phyloP scores from a whole-genome alignment of 1,284 basidiomycete species.

The Wallemia ichthyophaga region DNA sequence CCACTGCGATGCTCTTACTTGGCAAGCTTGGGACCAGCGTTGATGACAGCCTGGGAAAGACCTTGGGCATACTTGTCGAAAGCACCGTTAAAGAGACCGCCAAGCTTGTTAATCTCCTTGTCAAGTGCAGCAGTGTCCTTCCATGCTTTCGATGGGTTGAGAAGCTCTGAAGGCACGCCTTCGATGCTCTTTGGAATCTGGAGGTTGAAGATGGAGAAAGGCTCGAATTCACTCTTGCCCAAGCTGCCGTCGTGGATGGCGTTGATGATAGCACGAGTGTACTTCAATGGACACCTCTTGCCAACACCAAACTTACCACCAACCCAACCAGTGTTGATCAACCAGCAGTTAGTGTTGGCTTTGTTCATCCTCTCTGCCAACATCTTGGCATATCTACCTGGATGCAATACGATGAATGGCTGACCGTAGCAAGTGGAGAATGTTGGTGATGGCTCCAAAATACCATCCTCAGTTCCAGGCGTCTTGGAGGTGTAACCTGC shows the following conservation, averaged over 20 bases:
- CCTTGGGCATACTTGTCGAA: conserved; percentile 66
- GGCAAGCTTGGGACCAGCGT: conserved; percentile 35
- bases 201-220: conserved; percentile 45
- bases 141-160: conserved; percentile 67
- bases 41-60: conserved; percentile 40
- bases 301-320: conserved; percentile 74
- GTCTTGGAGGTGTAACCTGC: conserved; percentile 51
- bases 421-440: conserved; percentile 99
- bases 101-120: conserved; percentile 55
- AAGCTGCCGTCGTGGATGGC: conserved; percentile 85
- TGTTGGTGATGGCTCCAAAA: conserved; percentile 89
- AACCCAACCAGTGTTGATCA: conserved; percentile 98
- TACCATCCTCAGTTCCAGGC: conserved; percentile 91
- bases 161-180: conserved; percentile 59
- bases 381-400: conserved; percentile 85
- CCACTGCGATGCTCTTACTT: too few relatives aligned
- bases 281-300: conserved; percentile 78
- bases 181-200: conserved; percentile 48
- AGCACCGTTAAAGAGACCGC: conserved; percentile 69
- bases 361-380: conserved; percentile 78
- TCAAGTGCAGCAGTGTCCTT: conserved; percentile 54
- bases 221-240: conserved; percentile 56
- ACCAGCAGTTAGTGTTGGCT: conserved; percentile 79
- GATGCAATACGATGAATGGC: conserved; percentile 85
- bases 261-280: conserved; percentile 85